Conservation (phyloP, 2,329 filamentous ascomycete genomes). For the Monosporascus sp. region DNA sequence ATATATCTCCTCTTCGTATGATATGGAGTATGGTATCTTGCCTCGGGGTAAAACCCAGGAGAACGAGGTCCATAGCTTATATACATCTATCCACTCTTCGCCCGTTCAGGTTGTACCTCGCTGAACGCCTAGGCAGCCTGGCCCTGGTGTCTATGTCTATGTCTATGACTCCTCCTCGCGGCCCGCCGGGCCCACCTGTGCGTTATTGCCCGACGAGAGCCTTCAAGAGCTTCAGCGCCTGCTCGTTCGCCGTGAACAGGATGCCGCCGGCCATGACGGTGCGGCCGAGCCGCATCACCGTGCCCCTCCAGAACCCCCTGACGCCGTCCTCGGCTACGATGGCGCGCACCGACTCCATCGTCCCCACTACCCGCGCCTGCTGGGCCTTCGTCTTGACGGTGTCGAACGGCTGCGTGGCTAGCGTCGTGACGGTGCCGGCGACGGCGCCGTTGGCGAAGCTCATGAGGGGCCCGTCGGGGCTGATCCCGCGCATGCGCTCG, state of each 20-base stretch:
- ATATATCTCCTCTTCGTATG: too few species aligned
- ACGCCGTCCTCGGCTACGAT: slow-evolving; percentile 53
- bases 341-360: slow-evolving; percentile 46
- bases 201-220: slow-evolving; percentile 12
- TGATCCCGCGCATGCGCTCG: slow-evolving; percentile 16
- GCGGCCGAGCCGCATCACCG: slow-evolving; percentile 57
- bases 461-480: slow-evolving; percentile 25
- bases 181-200: too few species aligned
- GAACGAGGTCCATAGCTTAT: too few species aligned
- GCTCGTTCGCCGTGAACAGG: slow-evolving; percentile 28
- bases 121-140: too few species aligned
- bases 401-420: slow-evolving; percentile 56
- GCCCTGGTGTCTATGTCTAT: too few species aligned
- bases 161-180: neutral
- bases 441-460: slow-evolving; percentile 37
- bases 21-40: too few species aligned
- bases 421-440: slow-evolving; percentile 33
- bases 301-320: slow-evolving; percentile 57
- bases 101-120: too few species aligned
- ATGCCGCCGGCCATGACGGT: slow-evolving; percentile 43
- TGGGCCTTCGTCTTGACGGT: slow-evolving; percentile 58
- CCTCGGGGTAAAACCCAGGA: too few species aligned
- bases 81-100: too few species aligned
- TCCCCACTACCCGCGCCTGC: slow-evolving; percentile 48
- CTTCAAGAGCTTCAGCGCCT: slow-evolving; percentile 23